These are phyloP conservation scores for Entomortierella parvispora DNA, from an alignment of 192 early-diverging fungal species.

Conservation along the genomic window DNA sequence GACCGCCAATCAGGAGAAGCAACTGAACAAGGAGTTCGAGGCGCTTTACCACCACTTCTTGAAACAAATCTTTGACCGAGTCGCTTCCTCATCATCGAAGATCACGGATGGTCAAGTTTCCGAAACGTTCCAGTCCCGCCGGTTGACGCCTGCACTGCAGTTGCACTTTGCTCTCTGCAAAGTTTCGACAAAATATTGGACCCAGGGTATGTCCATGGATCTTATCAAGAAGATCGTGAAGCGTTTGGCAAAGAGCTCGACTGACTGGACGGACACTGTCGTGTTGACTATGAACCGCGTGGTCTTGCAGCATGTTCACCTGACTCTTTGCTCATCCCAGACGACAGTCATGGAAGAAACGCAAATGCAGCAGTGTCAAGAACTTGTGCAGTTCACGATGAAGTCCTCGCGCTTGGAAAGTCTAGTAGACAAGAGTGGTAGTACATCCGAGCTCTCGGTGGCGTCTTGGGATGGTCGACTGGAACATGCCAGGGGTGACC, in stretches of 20 bases:
- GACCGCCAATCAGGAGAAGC: slow-evolving; percentile 43
- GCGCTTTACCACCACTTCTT: slow-evolving; percentile 20
- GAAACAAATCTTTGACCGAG: slow-evolving; percentile 9
- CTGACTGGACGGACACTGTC: slow-evolving; percentile 27
- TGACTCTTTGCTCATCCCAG: slow-evolving; percentile 23
- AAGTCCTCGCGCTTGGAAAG: slow-evolving; percentile 23
- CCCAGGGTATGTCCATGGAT: slow-evolving; percentile 5
- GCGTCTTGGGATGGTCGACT: slow-evolving; percentile 28
- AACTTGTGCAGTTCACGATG: slow-evolving; percentile 34
- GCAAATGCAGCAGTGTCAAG: slow-evolving; percentile 11
- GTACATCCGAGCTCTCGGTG: neutral
- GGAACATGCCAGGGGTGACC: slow-evolving; percentile 11
- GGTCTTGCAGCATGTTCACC: slow-evolving; percentile 38
- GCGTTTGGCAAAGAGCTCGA: slow-evolving; percentile 9
- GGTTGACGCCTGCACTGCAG: slow-evolving; percentile 26
- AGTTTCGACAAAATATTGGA: slow-evolving; percentile 39
- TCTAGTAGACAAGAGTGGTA: neutral
- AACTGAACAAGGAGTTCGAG: slow-evolving; percentile 40
- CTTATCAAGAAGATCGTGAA: slow-evolving; percentile 16
- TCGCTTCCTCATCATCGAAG: neutral
- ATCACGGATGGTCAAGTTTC: neutral
- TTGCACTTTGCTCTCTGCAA: slow-evolving; percentile 35
- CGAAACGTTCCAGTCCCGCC: slow-evolving; percentile 8
- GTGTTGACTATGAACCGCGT: slow-evolving; percentile 32
- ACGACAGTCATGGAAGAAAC: slow-evolving; percentile 1